Conservation (phyloP, 768 basidiomycete genomes). For the Hygrophorus russula region DNA sequence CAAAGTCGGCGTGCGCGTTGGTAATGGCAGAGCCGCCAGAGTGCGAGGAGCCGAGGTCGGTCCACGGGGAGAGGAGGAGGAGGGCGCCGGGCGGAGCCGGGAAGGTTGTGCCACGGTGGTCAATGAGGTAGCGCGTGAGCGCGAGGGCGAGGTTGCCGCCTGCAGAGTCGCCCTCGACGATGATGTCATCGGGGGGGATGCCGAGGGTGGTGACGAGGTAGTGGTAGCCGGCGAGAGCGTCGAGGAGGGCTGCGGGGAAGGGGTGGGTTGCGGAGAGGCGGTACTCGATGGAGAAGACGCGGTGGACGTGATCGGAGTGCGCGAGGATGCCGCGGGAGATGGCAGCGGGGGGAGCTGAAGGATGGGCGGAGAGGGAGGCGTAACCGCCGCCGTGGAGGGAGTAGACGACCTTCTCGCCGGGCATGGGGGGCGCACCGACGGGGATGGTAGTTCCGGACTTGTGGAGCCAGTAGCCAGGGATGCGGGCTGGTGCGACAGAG, state of each 20-base stretch:
- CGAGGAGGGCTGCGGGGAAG: slow-evolving; percentile 69
- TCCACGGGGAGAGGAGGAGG: slow-evolving; percentile 46
- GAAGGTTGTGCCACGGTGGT: slow-evolving; percentile 27
- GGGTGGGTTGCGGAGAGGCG: slow-evolving; percentile 47
- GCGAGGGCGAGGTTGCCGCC: slow-evolving; percentile 65
- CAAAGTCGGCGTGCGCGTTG: too few species aligned
- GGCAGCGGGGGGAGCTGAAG: slow-evolving; percentile 32
- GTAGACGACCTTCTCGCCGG: slow-evolving; percentile 49
- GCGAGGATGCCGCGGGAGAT: slow-evolving; percentile 38
- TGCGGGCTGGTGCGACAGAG: slow-evolving; percentile 26
- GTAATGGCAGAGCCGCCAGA: slow-evolving; percentile 28
- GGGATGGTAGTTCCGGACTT: slow-evolving; percentile 25
- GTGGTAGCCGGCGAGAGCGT: slow-evolving; percentile 62
- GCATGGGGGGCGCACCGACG: slow-evolving; percentile 25
- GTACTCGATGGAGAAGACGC: slow-evolving; percentile 60
- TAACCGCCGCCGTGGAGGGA: slow-evolving; percentile 58
- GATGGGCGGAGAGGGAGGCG: slow-evolving; percentile 31
- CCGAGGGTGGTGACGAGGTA: slow-evolving; percentile 52
- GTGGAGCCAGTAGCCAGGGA: slow-evolving; percentile 51
- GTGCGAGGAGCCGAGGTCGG: slow-evolving; percentile 35
- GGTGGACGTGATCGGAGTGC: slow-evolving; percentile 27
- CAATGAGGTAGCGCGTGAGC: slow-evolving; percentile 48
- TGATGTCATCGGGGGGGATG: slow-evolving; percentile 48
- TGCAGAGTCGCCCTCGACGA: slow-evolving; percentile 66
- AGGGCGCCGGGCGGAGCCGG: slow-evolving; percentile 36